Evolutionary conservation across 352 stramenopile species (phyloP).

Genomic region (Aphanomyces euteiches): DNA sequence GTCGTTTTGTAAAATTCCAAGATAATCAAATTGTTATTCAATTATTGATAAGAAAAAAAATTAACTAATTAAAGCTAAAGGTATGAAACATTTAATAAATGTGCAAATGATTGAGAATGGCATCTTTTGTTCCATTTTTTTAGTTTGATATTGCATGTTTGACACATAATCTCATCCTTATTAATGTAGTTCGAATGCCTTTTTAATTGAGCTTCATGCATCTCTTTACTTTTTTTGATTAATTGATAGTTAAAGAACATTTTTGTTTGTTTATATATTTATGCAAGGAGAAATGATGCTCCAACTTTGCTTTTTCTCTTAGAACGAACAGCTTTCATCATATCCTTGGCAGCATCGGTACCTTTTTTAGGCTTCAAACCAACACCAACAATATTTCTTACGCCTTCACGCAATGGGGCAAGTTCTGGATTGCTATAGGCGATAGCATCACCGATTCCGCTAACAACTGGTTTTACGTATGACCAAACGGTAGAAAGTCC

Average conservation of each 20-base stretch:
- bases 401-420: not conserved
- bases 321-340: not conserved
- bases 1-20: not conserved
- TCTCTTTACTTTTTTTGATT: not conserved
- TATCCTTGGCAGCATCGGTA: too few species aligned
- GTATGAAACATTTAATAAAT: not conserved
- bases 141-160: too few species aligned
- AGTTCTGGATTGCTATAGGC: not conserved
- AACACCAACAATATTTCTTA: not conserved
- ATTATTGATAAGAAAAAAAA: slow-evolving; percentile 5
- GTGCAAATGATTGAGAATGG: too few species aligned
- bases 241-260: not conserved
- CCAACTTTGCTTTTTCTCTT: not conserved
- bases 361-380: not conserved
- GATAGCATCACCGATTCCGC: not conserved
- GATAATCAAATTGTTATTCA: not conserved
- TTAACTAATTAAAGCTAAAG: not conserved
- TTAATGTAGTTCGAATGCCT: too few species aligned
- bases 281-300: not conserved
- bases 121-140: too few species aligned
- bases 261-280: not conserved
- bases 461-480: not conserved
- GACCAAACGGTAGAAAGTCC: not conserved
- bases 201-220: not conserved
- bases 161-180: too few species aligned